Base-by-base conservation (phyloP, 257 asterid species). In the Ehretia macrophylla region DNA sequence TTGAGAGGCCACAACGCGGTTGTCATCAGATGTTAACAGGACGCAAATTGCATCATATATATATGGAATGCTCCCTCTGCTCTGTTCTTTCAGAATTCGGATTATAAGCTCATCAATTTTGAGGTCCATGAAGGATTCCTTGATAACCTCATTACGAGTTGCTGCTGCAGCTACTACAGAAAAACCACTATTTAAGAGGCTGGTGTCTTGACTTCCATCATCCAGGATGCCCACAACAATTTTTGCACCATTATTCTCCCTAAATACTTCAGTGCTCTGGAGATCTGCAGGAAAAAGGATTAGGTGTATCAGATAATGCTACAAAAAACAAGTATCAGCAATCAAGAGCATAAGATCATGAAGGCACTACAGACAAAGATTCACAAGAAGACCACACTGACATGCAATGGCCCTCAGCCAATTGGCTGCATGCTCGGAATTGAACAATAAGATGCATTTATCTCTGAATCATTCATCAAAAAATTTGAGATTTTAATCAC, bases 1-100 rank as follows among this genome's bases (percentile, higher is more conserved):
- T 76, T 92, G 89, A 67, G 99, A 92, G 66, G 99, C 97, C 53
- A 88, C 62, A 42, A 88, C 95, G 16, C 97, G 96, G 70, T 86
- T 72, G 67, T 92, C 99, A 56, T 92, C 97, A 19, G 97, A 68
- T 54, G 97, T 77, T 62, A 92, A 75, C 68, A 88, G 83, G 72
- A 85, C 85, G 50, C 78, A 80, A 62, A 88, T 75, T 45, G 95
- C 94, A 56, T 92, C 90, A 74, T 84, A 86, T 74, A 85, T 60
- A 63, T 75, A 72, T 3, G 96, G 96, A 62, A 84, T 74, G 68
- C 68, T 72, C 72, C 75, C 76, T 55, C 82, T 82, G 32, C 35
- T 65, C 58, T 78, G 82, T 72, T 86, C 82, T 68, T 72, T 85
- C 50, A 92, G 76, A 75, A 64, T 75, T 72, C 76, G 74, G 66